Conservation (phyloP, 169 alveolate genomes). For the Babesia ovata region DNA sequence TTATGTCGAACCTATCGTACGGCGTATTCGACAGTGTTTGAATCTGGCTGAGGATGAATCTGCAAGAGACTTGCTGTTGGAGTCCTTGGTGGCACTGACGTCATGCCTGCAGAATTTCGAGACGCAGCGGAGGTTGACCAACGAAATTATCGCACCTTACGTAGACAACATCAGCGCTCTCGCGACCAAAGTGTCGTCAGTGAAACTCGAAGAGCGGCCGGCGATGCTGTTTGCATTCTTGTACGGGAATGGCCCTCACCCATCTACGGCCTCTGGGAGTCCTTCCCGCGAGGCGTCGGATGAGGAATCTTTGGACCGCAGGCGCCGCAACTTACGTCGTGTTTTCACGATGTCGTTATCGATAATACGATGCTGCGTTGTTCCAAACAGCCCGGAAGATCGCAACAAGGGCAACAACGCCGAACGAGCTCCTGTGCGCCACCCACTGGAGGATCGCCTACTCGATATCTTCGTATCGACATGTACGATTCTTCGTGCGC, state of each 20-base stretch:
- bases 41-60: constrained; percentile 34
- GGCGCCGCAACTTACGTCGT: constrained; percentile 42
- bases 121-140: constrained; percentile 23
- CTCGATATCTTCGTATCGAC: constrained; percentile 14
- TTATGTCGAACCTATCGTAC: constrained; percentile 52
- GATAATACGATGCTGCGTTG: constrained; percentile 23
- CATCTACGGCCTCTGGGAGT: not conserved
- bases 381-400: constrained; percentile 1
- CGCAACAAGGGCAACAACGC: constrained; percentile 1
- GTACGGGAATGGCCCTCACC: not conserved
- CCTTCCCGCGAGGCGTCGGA: not conserved
- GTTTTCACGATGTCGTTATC: constrained; percentile 46
- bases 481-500: constrained; percentile 27
- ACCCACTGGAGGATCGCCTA: constrained; percentile 35
- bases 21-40: constrained; percentile 42
- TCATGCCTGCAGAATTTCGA: constrained; percentile 35
- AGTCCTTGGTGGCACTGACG: constrained; percentile 50
- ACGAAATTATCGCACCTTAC: constrained; percentile 42
- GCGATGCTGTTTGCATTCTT: constrained; percentile 12
- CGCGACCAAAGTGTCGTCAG: constrained; percentile 14
- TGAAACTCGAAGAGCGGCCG: constrained; percentile 23
- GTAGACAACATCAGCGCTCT: constrained; percentile 12
- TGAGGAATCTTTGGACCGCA: constrained; percentile 7
- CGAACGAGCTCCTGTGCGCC: constrained; percentile 2
- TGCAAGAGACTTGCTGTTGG: constrained; percentile 42